Evolutionary conservation across 768 basidiomycete species (phyloP), one percentile per base, ranked within the genome.

Genomic region (Mycena polygramma): DNA sequence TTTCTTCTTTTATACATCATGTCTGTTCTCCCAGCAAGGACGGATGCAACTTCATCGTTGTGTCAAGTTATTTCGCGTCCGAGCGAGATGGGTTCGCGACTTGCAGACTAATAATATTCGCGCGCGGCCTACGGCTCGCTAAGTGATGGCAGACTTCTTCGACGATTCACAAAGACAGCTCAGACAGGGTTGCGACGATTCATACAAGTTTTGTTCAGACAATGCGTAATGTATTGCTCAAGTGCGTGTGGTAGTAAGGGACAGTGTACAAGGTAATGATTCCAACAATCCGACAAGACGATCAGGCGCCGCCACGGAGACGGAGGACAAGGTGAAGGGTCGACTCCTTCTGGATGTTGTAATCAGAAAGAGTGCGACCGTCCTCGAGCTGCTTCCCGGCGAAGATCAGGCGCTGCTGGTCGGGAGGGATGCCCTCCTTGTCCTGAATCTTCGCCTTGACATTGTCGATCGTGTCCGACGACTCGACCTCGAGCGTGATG

Each of bases 301-400:
- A 62, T 84, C 77, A 91, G 53, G 62, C 62, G 68, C 55, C 39
- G 68, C 94, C 94, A 79, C 93, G 91, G 59, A 95, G 89, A 81
- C 93, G 91, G 70, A 73, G 65, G 61, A 73, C 77, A 60, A 92
- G 83, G 77, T 92, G 87, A 68, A 94, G 84, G 49, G 93, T 94
- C 14, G 85, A 85, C 84, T 92, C 90, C 79, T 92, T 91, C 83
- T 91, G 91, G 57, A 92, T 92, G 76, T 91, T 92, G 78, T 92
- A 93, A 75, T 93, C 92, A 37, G 91, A 91, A 26, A 92, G 86
- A 11, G 92, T 93, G 52, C 92, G 89, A 17, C 92, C 92, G 68
- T 93, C 92, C 76, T 93, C 92, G 49, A 93, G 83, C 77, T 93
- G 92, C 83, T 93, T 93, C 7, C 92, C 92, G 59, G 92, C 92